Percentiles rank a stretch among this genome's conserved stretches.
phyloP scores from a whole-genome alignment of 2,329 filamentous ascomycete genomes.

The Neonectria magnoliae region DNA sequence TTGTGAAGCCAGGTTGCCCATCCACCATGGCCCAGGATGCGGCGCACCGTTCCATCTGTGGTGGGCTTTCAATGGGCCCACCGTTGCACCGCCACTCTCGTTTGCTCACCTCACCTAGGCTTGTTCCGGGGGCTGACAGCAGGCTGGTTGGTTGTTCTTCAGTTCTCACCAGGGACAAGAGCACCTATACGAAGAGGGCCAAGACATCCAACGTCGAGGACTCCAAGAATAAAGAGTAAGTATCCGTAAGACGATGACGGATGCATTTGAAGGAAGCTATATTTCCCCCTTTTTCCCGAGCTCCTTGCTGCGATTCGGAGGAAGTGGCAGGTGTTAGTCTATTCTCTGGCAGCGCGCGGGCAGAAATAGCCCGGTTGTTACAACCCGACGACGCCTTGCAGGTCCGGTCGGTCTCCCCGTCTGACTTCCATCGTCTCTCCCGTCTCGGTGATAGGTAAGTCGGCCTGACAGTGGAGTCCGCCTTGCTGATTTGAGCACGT shows the following conservation, averaged over 20 bases:
- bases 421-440: constrained; percentile 4
- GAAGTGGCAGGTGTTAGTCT: background rate
- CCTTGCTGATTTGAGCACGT: constrained; percentile 19
- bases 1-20: constrained; percentile 4
- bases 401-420: constrained; percentile 4
- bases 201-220: background rate
- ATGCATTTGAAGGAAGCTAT: background rate
- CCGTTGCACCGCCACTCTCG: constrained; percentile 22
- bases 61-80: constrained; percentile 12
- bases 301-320: background rate
- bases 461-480: constrained; percentile 13
- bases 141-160: constrained; percentile 6
- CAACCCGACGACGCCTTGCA: background rate
- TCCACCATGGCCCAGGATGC: constrained; percentile 9
- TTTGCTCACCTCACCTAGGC: constrained; percentile 11
- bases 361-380: background rate
- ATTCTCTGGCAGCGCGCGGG: background rate
- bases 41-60: constrained; percentile 16
- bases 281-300: background rate
- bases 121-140: constrained; percentile 11
- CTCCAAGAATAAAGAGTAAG: background rate
- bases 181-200: constrained; percentile 10
- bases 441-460: constrained; percentile 6
- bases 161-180: constrained; percentile 7
- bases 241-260: background rate